Evolutionary conservation across 2,329 filamentous ascomycete genomes (phyloP).

Genomic region (Neonectria coccinea): DNA sequence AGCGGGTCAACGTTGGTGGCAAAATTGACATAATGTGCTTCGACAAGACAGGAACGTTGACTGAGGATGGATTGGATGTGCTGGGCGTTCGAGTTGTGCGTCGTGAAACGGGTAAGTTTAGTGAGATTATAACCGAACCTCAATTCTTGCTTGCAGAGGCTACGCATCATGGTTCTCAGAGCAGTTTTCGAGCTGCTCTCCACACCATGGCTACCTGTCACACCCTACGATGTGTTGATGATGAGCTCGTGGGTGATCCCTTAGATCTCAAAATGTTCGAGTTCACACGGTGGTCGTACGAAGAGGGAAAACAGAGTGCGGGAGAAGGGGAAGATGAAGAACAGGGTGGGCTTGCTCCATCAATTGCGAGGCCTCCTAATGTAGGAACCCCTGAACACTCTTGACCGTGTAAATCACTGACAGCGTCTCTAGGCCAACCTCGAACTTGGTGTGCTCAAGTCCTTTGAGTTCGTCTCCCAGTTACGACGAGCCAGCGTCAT

Average conservation of each 20-base stretch:
- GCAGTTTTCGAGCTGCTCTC: constrained; percentile 70
- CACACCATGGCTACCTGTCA: constrained; percentile 99
- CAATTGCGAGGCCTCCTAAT: constrained; percentile 84
- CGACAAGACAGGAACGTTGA: constrained; percentile 98
- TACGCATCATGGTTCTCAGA: constrained; percentile 45
- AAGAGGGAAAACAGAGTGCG: constrained; percentile 81
- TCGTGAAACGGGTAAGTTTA: constrained; percentile 71
- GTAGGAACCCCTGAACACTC: constrained; percentile 61
- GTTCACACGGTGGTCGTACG: constrained; percentile 92
- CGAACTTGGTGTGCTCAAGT: constrained; percentile 90
- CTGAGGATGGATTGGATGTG: constrained; percentile 95
- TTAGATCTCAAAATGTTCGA: constrained; percentile 99
- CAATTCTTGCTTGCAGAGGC: constrained; percentile 65
- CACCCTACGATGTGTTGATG: constrained; percentile 86
- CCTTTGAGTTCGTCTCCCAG: constrained; percentile 95
- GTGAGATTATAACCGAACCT: constrained; percentile 78
- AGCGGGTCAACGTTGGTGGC: constrained; percentile 95
- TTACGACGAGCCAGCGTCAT: constrained; percentile 92
- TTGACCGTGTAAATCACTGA: neutral
- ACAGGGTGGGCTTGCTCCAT: constrained; percentile 81
- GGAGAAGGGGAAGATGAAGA: constrained; percentile 78
- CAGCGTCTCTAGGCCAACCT: constrained; percentile 62
- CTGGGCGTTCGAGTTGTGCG: constrained; percentile 86
- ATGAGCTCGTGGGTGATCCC: constrained; percentile 91
- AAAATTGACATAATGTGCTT: constrained; percentile 98